Evolutionary conservation across 2,329 filamentous ascomycete species (phyloP).

Genomic region (Talaromyces sp.): DNA sequence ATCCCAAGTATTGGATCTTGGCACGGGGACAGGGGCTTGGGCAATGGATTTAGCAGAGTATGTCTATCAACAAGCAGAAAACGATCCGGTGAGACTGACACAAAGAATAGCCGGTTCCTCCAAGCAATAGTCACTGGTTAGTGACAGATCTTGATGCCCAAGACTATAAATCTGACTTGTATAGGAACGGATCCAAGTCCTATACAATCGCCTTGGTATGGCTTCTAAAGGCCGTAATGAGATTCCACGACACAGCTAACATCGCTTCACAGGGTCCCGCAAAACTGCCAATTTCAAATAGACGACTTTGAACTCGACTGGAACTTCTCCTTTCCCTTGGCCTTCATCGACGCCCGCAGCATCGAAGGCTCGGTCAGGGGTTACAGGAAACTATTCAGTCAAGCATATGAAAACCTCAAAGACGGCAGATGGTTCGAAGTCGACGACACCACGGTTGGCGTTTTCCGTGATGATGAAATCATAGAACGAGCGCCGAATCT

Average conservation of each 20-base stretch:
- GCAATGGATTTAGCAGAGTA: slow-evolving; percentile 17
- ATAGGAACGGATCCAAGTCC: slow-evolving; percentile 23
- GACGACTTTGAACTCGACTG: slow-evolving; percentile 32
- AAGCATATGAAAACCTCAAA: slow-evolving; percentile 28
- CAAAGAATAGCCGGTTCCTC: slow-evolving; percentile 6
- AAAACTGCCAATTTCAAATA: slow-evolving; percentile 22
- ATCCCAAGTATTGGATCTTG: slow-evolving; percentile 12
- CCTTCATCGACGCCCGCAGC: slow-evolving; percentile 30
- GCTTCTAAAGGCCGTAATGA: slow-evolving; percentile 20
- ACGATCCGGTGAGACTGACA: background rate
- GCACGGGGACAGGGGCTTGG: slow-evolving; percentile 16
- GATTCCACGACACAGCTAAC: background rate
- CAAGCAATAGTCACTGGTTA: slow-evolving; percentile 21
- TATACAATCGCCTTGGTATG: slow-evolving; percentile 26
- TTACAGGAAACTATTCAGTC: slow-evolving; percentile 27
- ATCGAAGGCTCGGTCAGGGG: slow-evolving; percentile 30
- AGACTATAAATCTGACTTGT: background rate
- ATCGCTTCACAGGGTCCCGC: background rate
- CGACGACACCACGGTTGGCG: slow-evolving; percentile 25
- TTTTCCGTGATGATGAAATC: slow-evolving; percentile 11
- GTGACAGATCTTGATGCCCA: background rate
- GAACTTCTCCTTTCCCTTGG: slow-evolving; percentile 28
- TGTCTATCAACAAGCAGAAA: slow-evolving; percentile 25
- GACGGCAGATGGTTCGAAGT: slow-evolving; percentile 33
- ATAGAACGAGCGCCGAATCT: slow-evolving; percentile 5